These are phyloP conservation scores for Epichloe typhina DNA, from an alignment of 2,329 filamentous ascomycete species.

Conservation along the genomic window DNA sequence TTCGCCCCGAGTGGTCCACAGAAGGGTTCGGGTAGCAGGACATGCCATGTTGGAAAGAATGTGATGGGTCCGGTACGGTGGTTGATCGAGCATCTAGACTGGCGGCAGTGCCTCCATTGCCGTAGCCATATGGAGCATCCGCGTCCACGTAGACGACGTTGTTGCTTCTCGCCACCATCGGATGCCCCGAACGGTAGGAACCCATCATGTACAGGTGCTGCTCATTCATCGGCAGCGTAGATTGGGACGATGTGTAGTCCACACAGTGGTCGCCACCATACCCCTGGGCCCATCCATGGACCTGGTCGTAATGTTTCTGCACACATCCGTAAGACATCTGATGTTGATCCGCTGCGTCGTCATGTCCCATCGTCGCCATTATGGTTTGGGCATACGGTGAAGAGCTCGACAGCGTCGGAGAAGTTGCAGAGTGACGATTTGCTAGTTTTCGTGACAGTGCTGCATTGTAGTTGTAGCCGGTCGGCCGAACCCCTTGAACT, in stretches of 20 bases:
- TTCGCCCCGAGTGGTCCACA: not conserved
- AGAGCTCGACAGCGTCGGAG: not conserved
- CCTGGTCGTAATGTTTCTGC: slow-evolving; percentile 14
- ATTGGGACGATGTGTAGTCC: slow-evolving; percentile 14
- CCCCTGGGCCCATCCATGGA: slow-evolving; percentile 13
- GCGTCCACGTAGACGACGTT: slow-evolving; percentile 14
- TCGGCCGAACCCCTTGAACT: slow-evolving; percentile 13
- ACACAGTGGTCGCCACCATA: slow-evolving; percentile 15
- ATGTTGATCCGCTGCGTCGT: not conserved
- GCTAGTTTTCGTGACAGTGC: slow-evolving; percentile 20
- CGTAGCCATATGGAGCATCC: slow-evolving; percentile 16
- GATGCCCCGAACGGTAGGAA: slow-evolving; percentile 13
- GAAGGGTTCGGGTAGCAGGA: slow-evolving; percentile 4
- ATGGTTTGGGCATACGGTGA: not conserved
- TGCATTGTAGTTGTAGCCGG: slow-evolving; percentile 16
- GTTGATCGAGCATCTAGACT: slow-evolving; percentile 10
- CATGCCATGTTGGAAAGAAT: slow-evolving; percentile 12
- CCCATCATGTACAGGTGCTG: slow-evolving; percentile 13
- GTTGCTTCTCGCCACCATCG: slow-evolving; percentile 8
- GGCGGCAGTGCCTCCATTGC: slow-evolving; percentile 6
- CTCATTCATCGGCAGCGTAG: slow-evolving; percentile 10
- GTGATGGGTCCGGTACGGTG: slow-evolving; percentile 7
- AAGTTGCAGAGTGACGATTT: slow-evolving; percentile 11
- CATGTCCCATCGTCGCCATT: slow-evolving; percentile 1
- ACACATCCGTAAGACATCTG: slow-evolving; percentile 12